phyloP scores from a whole-genome alignment of 257 asterid genomes.

The Solanum pimpinellifolium region DNA sequence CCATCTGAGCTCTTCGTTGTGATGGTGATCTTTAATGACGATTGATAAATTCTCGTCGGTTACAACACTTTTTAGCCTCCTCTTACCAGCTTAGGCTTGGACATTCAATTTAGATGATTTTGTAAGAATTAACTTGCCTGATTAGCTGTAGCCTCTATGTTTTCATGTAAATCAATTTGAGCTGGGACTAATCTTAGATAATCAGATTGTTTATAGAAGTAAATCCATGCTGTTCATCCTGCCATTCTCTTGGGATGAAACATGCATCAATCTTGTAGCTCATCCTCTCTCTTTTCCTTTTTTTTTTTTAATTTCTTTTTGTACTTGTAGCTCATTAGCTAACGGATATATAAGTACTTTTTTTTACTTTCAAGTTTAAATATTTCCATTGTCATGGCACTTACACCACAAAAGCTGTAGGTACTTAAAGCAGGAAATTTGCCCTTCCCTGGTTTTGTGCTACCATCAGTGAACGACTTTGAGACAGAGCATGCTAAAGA shows the following conservation, averaged over 20 bases:
- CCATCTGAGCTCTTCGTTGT: neutral
- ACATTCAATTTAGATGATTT: neutral
- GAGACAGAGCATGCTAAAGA: constrained; percentile 34
- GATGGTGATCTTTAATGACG: neutral
- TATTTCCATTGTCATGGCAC: neutral
- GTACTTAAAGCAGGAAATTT: constrained; percentile 28
- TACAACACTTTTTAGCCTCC: neutral
- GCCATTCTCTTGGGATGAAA: neutral
- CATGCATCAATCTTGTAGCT: neutral
- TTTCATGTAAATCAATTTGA: neutral
- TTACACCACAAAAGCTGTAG: constrained; percentile 21
- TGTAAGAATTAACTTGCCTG: neutral
- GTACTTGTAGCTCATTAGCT: neutral
- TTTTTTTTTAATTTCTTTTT: neutral
- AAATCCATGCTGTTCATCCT: neutral
- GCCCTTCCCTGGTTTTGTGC: neutral
- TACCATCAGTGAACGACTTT: constrained; percentile 16
- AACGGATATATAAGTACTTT: neutral
- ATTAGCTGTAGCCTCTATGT: neutral
- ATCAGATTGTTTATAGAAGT: neutral
- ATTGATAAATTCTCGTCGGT: neutral
- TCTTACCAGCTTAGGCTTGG: neutral
- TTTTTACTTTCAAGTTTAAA: neutral
- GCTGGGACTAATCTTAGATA: neutral
- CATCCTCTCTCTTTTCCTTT: neutral